Conservation (phyloP, 495 filamentous ascomycete species). For the Rostrohypoxylon terebratum region DNA sequence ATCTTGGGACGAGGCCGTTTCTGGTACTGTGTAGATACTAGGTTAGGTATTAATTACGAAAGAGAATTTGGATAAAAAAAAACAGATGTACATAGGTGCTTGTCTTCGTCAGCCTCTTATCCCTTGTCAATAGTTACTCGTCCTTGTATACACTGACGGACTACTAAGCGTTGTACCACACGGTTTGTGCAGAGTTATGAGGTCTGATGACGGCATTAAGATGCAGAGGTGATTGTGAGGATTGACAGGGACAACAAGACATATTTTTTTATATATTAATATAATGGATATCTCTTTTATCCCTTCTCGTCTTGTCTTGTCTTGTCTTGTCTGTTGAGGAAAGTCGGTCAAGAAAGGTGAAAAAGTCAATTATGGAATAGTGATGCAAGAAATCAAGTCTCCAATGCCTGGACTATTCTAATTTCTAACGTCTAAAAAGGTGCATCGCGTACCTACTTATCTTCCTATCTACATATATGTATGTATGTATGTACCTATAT, state of each 20-base stretch:
- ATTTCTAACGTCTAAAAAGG: background rate
- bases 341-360: conserved; percentile 42
- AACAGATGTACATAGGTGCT: background rate
- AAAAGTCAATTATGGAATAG: conserved; percentile 1
- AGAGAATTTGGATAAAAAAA: background rate
- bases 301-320: background rate
- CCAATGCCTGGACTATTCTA: background rate
- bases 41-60: background rate
- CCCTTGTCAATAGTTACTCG: background rate
- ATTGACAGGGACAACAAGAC: conserved; percentile 39
- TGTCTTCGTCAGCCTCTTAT: background rate
- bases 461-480: background rate
- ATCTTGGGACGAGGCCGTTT: background rate
- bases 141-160: conserved; percentile 15
- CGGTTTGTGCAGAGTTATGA: conserved; percentile 35
- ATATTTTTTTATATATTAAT: background rate
- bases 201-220: conserved; percentile 45
- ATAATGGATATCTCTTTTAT: too few species aligned
- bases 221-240: conserved; percentile 33
- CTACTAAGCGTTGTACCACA: conserved; percentile 25
- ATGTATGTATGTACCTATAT: background rate
- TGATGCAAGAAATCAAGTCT: conserved; percentile 11
- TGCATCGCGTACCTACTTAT: background rate
- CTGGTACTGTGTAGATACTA: too few species aligned
- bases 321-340: conserved; percentile 12